A percentile compares a stretch with the other conserved stretches of the same genome.
Evolutionary conservation across 441 rosid genomes (phyloP).

Genomic region (Gossypium davidsonii): DNA sequence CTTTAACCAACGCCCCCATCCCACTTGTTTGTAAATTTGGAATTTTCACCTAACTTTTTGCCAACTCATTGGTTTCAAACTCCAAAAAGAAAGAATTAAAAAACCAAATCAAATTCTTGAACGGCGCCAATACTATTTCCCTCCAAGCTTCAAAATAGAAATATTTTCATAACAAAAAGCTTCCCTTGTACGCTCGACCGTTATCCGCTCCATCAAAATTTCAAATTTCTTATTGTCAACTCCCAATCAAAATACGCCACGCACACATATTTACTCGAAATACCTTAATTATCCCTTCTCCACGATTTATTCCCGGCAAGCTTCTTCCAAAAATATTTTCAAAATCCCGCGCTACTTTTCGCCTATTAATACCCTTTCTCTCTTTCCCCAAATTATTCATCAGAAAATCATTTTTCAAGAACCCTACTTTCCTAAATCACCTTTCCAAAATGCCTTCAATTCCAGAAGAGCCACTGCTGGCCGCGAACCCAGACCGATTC

Average conservation of each 20-base stretch:
- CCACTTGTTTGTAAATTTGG: neutral
- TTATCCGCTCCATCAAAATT: conserved; percentile 3
- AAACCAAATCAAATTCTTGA: neutral
- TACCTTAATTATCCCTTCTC: conserved; percentile 3
- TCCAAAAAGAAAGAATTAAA: neutral
- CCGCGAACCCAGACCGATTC: conserved; percentile 42
- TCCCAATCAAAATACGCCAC: neutral
- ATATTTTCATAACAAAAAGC: neutral
- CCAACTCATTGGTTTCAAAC: neutral
- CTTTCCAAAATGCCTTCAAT: conserved; percentile 39
- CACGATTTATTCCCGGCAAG: conserved; percentile 29
- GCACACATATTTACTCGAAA: neutral
- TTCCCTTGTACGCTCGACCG: conserved; percentile 7
- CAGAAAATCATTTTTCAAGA: neutral
- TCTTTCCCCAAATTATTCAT: neutral
- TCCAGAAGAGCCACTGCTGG: conserved; percentile 47
- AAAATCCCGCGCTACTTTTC: conserved; percentile 26
- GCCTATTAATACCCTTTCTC: conserved; percentile 13
- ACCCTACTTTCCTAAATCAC: neutral
- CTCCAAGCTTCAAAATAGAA: neutral
- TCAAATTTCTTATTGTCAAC: neutral
- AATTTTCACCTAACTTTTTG: neutral
- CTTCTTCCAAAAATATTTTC: conserved; percentile 24
- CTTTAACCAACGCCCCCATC: neutral
- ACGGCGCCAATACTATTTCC: neutral